Evolutionary conservation across 2,329 filamentous ascomycete species (phyloP), one percentile per base, ranked within the genome.

Genomic region (Aspergillus sp.): DNA sequence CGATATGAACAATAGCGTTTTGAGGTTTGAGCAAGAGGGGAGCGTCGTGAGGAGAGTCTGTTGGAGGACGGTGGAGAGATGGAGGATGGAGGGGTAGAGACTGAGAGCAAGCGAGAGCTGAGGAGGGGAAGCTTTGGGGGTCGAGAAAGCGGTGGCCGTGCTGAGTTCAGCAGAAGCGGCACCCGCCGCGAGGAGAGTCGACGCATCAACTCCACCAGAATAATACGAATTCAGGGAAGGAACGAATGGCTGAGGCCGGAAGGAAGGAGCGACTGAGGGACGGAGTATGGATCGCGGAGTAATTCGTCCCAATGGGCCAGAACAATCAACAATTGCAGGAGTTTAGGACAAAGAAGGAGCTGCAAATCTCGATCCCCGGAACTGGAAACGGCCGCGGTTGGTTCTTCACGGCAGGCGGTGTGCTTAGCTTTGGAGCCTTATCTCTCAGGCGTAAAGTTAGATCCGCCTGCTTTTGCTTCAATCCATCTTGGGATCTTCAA

Each of bases 1-100:
- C 89, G 86, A 78, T 90, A 90, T 57, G 91, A 94, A 79, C 91
- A 95, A 76, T 89, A 79, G 74, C 89, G 83, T 66, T 77, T 77
- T 54, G 72, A 69, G 49, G 69, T 68, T 53, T 76, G 74, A 41
- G 72, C 68, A 45, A 75, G 68, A 30, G 71, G 69, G 22, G 69
- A 69, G 51, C 64, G 66, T 38, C 68, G 65, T 46, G 67, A 62
- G 59, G 69, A 64, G 38, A 62, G 59, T 62, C 69, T 66, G 64
- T 65, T 61, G 17, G 62, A 54, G 28, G 68, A 57, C 63, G 64
- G 63, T 57, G 62, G 57, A 50, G 68, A 54, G 30, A 68, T 55
- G 59, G 68, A 62, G 62, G 69, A 63, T 19, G 31, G 51, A 65
- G 70, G 66, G 61, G 65, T 61, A 69, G 66, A 68, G 62, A 61